Conservation (phyloP, 306 rosid genomes). For the Malus sylvestris region DNA sequence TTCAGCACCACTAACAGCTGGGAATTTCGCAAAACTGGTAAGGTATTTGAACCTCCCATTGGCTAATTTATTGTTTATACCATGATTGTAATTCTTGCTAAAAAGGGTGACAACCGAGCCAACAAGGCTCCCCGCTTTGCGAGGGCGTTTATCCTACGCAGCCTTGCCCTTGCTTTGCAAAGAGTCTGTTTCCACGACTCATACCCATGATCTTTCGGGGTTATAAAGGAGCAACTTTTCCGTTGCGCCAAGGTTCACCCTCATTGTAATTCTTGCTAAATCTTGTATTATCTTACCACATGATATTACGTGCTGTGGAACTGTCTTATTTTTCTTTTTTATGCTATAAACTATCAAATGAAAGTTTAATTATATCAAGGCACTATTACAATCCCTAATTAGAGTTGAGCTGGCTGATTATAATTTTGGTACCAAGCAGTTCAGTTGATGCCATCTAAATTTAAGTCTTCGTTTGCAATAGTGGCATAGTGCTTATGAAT, state of each 20-base stretch:
- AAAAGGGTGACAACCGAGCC: too few species aligned
- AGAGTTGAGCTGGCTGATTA: not conserved
- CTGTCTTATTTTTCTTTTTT: not conserved
- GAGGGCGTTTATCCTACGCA: too few species aligned
- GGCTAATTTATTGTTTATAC: constrained; percentile 2
- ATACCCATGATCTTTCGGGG: too few species aligned
- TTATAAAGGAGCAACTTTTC: too few species aligned
- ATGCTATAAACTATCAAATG: not conserved
- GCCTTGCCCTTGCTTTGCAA: too few species aligned
- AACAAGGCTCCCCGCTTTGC: too few species aligned
- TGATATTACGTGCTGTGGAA: not conserved
- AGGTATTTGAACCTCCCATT: constrained; percentile 65
- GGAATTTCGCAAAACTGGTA: constrained; percentile 96
- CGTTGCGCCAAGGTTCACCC: too few species aligned
- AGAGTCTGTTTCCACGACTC: too few species aligned
- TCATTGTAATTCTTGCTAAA: too few species aligned
- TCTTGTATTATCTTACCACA: not conserved
- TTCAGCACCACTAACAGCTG: constrained; percentile 87
- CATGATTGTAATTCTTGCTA: too few species aligned
- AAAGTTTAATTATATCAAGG: not conserved
- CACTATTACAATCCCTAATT: not conserved
- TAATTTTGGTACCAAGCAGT: not conserved
- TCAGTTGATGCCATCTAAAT: not conserved
- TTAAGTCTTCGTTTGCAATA: not conserved
- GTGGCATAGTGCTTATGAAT: not conserved